These are phyloP conservation scores for Hevea brasiliensis DNA, from an alignment of 345 rosid genomes.

Conservation along the genomic window DNA sequence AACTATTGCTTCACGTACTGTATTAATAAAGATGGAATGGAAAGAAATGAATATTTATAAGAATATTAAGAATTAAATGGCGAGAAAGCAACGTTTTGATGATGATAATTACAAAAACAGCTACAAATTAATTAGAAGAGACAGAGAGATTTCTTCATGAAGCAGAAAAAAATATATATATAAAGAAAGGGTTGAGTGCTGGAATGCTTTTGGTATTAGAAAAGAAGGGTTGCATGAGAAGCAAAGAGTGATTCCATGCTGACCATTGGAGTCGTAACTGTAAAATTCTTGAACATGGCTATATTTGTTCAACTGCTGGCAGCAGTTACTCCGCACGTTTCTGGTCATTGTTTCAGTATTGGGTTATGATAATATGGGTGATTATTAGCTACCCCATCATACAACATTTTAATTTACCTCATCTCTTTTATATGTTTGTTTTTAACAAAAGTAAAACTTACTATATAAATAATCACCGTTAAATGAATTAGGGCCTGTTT, in stretches of 20 bases:
- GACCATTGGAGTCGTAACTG: constrained; percentile 23
- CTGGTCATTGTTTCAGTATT: no score
- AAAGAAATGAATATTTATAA: constrained; percentile 26
- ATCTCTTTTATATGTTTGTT: no score
- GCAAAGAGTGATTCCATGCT: constrained; percentile 29
- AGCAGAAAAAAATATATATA: constrained; percentile 15
- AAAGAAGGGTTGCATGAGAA: constrained; percentile 19
- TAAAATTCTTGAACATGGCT: neutral
- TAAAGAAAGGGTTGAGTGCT: constrained; percentile 21
- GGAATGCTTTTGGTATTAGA: neutral
- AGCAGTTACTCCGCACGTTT: constrained; percentile 2
- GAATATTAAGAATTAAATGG: constrained; percentile 16
- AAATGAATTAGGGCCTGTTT: no score
- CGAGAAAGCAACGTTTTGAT: constrained; percentile 24
- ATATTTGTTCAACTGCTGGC: neutral
- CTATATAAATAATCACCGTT: no score
- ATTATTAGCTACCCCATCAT: no score
- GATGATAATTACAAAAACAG: neutral
- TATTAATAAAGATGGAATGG: constrained; percentile 21
- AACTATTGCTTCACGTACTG: constrained; percentile 2
- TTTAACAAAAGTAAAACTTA: no score
- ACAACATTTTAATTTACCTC: no score
- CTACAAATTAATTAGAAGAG: neutral
- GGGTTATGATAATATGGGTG: no score
- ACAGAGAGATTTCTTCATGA: constrained; percentile 26